phyloP scores from a whole-genome alignment of 2,329 filamentous ascomycete species.

The Hansfordia pulvinata region DNA sequence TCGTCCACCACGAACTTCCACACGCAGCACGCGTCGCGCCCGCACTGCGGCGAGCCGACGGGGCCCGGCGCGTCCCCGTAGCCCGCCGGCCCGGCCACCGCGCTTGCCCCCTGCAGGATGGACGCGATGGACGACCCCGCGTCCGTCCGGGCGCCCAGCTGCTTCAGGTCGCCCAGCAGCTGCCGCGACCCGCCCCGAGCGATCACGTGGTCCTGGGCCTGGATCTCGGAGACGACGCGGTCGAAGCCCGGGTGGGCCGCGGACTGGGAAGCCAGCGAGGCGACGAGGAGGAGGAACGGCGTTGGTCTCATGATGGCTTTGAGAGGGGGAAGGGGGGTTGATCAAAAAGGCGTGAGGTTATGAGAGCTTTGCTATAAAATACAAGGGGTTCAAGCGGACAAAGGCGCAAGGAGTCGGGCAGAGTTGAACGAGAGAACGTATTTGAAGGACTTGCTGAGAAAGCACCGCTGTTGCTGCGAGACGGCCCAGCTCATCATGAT shows the following conservation, averaged over 20 bases:
- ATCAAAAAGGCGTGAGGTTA: no score
- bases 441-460: no score
- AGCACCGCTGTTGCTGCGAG: no score
- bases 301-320: background rate
- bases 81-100: constrained; percentile 4
- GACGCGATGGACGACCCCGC: constrained; percentile 9
- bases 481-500: no score
- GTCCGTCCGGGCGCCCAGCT: constrained; percentile 1
- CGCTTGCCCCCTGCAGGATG: constrained; percentile 8
- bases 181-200: constrained; percentile 7
- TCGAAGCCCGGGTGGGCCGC: constrained; percentile 13
- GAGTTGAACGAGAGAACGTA: no score
- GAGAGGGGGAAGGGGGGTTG: no score
- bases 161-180: constrained; percentile 11
- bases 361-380: no score
- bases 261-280: constrained; percentile 4
- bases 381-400: no score
- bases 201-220: constrained; percentile 7
- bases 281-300: constrained; percentile 4
- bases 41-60: constrained; percentile 11
- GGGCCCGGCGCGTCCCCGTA: constrained; percentile 9
- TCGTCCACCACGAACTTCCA: constrained; percentile 24
- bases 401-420: no score
- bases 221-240: constrained; percentile 10
- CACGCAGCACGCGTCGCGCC: constrained; percentile 19